Evolutionary conservation across 2,329 filamentous ascomycete species (phyloP), one percentile per base, ranked within the genome.

Genomic region (Zymoseptoria ardabiliae): DNA sequence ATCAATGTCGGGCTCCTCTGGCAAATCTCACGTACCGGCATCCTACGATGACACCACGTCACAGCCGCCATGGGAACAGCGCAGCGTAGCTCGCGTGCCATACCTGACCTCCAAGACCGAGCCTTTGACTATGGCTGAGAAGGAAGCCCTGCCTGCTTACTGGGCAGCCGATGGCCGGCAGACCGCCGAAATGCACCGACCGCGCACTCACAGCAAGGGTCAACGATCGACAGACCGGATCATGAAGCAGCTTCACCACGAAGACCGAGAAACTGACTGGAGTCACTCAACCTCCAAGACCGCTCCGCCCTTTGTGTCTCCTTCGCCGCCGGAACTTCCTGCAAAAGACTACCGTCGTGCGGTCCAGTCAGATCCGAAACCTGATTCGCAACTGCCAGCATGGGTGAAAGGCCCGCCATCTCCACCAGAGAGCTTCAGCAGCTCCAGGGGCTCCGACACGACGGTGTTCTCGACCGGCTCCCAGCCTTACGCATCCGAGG

Each of bases 61-160:
- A 17, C 22, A 50, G 11, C 64, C 64, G 48, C 64, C 63, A 53
- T 66, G 63, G 64, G 63, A 66, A 50, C 55, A 56, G 21, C 55
- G 61, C 21, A 58, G 50, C 28, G 52, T 65, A 9, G 50, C 63
- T 1, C 59, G 60, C 23, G 63, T 65, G 9, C 63, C 63, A 5
- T 65, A 56, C 57, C 60, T 63, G 23, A 55, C 48, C 25, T 30
- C 61, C 30, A 53, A 56, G 17, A 60, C 60, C 4, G 60, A 58
- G 8, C 51, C 54, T 4, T 28, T 58, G n/a, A 58, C 55, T 9
- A 25, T 57, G 13, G 45, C 55, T 7, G 60, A 64, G 49, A 53
- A 51, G 17, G 52, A 58, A 30, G 61, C 51, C 23, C 35, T 56
- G 25, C 53, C 52, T 25, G 53, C 56, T 10, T 41, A 55, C 19